A percentile compares a stretch with the other conserved stretches of the same genome.
These are phyloP conservation scores for Saturnispora sanitii DNA, from an alignment of 805 yeast genomes.

Conservation along the genomic window DNA sequence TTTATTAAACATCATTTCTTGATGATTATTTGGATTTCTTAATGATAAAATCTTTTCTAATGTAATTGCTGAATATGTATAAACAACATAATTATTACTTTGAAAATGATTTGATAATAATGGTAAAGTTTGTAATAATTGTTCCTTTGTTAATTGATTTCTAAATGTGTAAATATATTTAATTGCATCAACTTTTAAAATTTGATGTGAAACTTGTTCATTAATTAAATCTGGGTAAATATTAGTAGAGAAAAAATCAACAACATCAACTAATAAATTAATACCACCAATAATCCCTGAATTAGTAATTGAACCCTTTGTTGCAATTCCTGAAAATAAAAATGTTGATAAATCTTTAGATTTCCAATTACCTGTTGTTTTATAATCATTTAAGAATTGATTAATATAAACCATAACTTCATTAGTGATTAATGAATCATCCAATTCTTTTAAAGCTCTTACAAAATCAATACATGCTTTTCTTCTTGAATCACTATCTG, in stretches of 20 bases:
- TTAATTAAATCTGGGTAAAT: constrained; percentile 75
- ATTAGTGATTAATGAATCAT: constrained; percentile 64
- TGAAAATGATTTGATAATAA: constrained; percentile 61
- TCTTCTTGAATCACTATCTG: constrained; percentile 86
- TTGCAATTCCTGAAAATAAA: constrained; percentile 79
- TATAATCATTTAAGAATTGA: constrained; percentile 43
- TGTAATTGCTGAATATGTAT: constrained; percentile 89
- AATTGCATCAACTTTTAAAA: constrained; percentile 85
- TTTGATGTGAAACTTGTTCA: constrained; percentile 52
- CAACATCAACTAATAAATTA: constrained; percentile 81
- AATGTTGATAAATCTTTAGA: constrained; percentile 81
- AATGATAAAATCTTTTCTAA: constrained; percentile 80
- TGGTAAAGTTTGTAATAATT: constrained; percentile 71
- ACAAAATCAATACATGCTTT: constrained; percentile 88
- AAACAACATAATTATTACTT: constrained; percentile 66
- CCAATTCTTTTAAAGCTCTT: constrained; percentile 71
- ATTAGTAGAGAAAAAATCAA: constrained; percentile 69
- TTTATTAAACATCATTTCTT: constrained; percentile 56
- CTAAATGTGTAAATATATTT: constrained; percentile 83
- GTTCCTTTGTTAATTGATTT: constrained; percentile 84
- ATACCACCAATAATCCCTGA: constrained; percentile 69
- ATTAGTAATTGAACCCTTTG: constrained; percentile 80
- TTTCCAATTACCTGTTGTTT: constrained; percentile 77
- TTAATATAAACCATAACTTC: constrained; percentile 66
- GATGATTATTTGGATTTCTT: constrained; percentile 48